Percentiles rank a stretch among this genome's conserved stretches.
Conservation (phyloP, 2,329 filamentous ascomycete species). For the Setomelanomma holmii region DNA sequence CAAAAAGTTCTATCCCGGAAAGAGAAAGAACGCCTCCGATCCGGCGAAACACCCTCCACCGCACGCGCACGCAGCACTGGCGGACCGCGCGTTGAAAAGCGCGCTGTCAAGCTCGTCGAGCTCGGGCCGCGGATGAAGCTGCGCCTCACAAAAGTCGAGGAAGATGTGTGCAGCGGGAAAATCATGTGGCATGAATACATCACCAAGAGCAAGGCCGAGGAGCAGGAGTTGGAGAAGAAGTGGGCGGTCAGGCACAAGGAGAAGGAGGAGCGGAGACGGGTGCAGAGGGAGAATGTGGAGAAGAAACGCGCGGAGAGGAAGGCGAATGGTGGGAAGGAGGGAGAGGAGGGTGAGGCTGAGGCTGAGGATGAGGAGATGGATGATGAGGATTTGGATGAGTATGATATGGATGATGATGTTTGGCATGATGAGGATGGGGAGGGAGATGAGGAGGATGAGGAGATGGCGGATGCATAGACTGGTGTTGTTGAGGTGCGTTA, state of each 20-base stretch:
- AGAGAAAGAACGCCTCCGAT: slow-evolving; percentile 53
- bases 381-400: slow-evolving; percentile 58
- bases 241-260: slow-evolving; percentile 81
- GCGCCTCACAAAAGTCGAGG: slow-evolving; percentile 93
- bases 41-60: slow-evolving; percentile 49
- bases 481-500: slow-evolving; percentile 2
- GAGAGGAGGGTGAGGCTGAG: slow-evolving; percentile 52
- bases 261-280: slow-evolving; percentile 80
- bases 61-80: slow-evolving; percentile 45
- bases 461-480: slow-evolving; percentile 54
- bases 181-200: slow-evolving; percentile 98
- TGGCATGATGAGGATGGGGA: slow-evolving; percentile 61
- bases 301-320: slow-evolving; percentile 72
- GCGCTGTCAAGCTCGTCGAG: slow-evolving; percentile 90
- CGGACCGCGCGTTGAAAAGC: slow-evolving; percentile 71
- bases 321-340: slow-evolving; percentile 53
- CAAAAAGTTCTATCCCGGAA: slow-evolving; percentile 67
- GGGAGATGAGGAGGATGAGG: slow-evolving; percentile 56
- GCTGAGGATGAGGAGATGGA: slow-evolving; percentile 59
- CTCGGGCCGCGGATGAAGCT: slow-evolving; percentile 89
- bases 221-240: slow-evolving; percentile 77
- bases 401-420: slow-evolving; percentile 59
- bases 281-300: slow-evolving; percentile 91
- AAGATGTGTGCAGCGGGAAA: slow-evolving; percentile 86
- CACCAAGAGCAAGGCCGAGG: slow-evolving; percentile 79